phyloP scores from a whole-genome alignment of 371 early-diverging fungal species.

The Mucor racemosus region DNA sequence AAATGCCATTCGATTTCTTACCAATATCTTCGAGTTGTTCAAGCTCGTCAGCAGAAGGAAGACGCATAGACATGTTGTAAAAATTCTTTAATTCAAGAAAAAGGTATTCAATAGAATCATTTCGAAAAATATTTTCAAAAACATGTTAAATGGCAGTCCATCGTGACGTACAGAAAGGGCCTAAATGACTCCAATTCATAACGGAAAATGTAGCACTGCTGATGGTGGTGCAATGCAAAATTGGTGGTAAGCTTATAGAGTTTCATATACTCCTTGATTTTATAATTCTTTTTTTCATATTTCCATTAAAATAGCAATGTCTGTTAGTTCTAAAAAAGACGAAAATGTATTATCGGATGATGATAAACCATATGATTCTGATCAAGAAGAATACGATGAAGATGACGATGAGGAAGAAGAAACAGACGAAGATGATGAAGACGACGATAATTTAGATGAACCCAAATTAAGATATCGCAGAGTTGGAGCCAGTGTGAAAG shows the following conservation, averaged over 20 bases:
- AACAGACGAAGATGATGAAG: conserved; percentile 39
- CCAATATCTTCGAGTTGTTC: conserved; percentile 83
- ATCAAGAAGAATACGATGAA: conserved; percentile 21
- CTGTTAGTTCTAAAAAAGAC: conserved; percentile 7
- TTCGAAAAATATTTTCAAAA: conserved; percentile 9
- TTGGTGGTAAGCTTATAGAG: neutral
- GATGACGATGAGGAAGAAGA: conserved; percentile 51
- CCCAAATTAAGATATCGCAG: conserved; percentile 90
- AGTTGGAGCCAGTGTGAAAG: conserved; percentile 74
- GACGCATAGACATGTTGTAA: conserved; percentile 52
- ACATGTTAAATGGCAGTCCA: conserved; percentile 10
- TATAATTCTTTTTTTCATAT: conserved; percentile 8
- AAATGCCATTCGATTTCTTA: conserved; percentile 22
- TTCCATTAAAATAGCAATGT: neutral
- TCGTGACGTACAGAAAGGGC: conserved; percentile 1
- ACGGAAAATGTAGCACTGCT: neutral
- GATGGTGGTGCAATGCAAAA: neutral
- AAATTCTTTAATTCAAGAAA: neutral
- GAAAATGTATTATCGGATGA: conserved; percentile 1
- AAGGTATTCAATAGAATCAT: neutral
- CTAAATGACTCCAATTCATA: too few species aligned
- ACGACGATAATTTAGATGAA: conserved; percentile 78
- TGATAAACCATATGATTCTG: conserved; percentile 20
- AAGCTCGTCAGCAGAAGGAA: conserved; percentile 80
- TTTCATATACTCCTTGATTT: neutral